Evolutionary conservation across 352 stramenopile species (phyloP), one percentile per base, ranked within the genome.

Genomic region (Aphanomyces astaci): DNA sequence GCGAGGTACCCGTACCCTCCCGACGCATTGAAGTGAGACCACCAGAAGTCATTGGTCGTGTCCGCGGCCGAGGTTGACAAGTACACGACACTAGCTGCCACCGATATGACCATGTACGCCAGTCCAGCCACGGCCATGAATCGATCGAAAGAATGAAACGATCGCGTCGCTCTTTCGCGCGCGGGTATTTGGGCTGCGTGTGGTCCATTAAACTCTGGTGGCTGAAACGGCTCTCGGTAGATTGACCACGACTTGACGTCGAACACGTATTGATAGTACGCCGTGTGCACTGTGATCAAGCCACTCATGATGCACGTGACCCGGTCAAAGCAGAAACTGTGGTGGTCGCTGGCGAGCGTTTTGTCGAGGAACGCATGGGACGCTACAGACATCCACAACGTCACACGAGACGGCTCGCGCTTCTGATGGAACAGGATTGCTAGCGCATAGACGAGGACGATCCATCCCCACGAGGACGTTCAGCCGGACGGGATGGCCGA

Each of bases 41-140:
- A 64, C 10, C 55, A 17, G 4, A 49, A 64, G 30, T 64, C 55
- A 25, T 64, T 64, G 22, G 40, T n/a, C 5, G 48, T 28, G 22
- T 40, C 22, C n/a, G 4, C 30, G 13, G 45, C 9, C 24, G 55
- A 15, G 4, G 32, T 25, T 3, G 33, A 24, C 3, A 64, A 13
- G 27, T 64, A 64, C 40, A 28, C 30, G 25, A 64, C 40, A 25
- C 32, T 64, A 25, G 27, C 32, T 11, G 25, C 22, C 22, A 64
- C 27, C 11, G 56, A 64, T 5, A 64, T 13, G 27, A 64, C 28
- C 17, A 64, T 24, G 43, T 64, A 64, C 24, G 49, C 2, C 11
- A 64, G n/a, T 2, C 56, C 27, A 4, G 22, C 1, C 4, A 11
- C n/a, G 4, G 36, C 9, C 3, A 64, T 19, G 2, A 64, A 5